Percentiles rank a stretch among this genome's conserved stretches.
These are phyloP conservation scores for Aureobasidium subglaciale DNA, from an alignment of 2,329 filamentous ascomycete genomes.

Conservation along the genomic window DNA sequence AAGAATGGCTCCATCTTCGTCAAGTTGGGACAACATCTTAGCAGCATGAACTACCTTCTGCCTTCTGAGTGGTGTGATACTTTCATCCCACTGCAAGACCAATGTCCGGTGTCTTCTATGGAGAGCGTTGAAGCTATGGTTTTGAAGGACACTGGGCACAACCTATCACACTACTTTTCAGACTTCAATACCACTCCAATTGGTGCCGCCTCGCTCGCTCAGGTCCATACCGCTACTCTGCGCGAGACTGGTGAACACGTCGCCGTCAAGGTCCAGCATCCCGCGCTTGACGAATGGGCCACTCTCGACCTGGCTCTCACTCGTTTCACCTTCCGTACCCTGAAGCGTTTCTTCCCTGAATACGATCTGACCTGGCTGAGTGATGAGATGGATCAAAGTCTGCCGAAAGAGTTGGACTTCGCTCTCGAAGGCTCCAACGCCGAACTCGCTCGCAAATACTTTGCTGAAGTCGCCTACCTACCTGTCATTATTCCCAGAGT, in stretches of 20 bases:
- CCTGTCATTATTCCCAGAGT: constrained; percentile 86
- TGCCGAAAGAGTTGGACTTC: constrained; percentile 91
- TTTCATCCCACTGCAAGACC: constrained; percentile 92
- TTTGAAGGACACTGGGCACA: constrained; percentile 68
- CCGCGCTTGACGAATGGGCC: constrained; percentile 80
- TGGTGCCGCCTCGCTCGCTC: constrained; percentile 86
- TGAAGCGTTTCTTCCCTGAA: constrained; percentile 92
- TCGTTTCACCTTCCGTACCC: constrained; percentile 75
- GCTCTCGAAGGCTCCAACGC: constrained; percentile 79
- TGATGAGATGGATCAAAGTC: constrained; percentile 81
- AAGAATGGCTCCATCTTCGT: constrained; percentile 98
- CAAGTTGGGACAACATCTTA: constrained; percentile 92
- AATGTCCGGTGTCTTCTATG: constrained; percentile 85
- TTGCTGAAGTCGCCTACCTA: constrained; percentile 63
- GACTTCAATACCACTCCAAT: constrained; percentile 76
- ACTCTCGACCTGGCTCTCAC: constrained; percentile 82
- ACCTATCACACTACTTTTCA: constrained; percentile 75
- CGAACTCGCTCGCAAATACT: constrained; percentile 69
- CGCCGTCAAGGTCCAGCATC: constrained; percentile 95
- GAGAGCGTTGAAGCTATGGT: constrained; percentile 86
- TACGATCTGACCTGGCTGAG: constrained; percentile 97
- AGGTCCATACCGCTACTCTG: constrained; percentile 83
- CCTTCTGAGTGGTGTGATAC: constrained; percentile 90
- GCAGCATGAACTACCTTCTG: constrained; percentile 90
- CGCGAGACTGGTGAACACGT: constrained; percentile 78